Conservation (phyloP, 306 rosid species). For the Nissolia schottii region DNA sequence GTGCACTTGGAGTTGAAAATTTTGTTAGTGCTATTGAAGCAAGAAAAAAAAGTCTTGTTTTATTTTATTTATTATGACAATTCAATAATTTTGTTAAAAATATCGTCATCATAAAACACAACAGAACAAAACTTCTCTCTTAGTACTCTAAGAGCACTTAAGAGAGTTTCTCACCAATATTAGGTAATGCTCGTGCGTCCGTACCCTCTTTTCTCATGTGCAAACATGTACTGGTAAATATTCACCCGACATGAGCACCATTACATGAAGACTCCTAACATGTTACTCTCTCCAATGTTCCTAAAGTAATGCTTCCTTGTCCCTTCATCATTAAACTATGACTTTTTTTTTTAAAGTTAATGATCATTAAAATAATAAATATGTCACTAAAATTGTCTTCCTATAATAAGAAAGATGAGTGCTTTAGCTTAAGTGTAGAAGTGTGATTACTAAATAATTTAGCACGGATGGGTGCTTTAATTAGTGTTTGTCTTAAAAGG, state of each 20-base stretch:
- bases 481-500: background rate
- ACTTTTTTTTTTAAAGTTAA: background rate
- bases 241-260: background rate
- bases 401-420: background rate
- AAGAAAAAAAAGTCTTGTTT: too few species aligned
- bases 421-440: background rate
- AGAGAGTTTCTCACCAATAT: too few species aligned
- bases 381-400: background rate
- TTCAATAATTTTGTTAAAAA: too few species aligned
- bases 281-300: background rate
- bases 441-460: background rate
- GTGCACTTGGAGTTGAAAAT: background rate
- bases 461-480: background rate
- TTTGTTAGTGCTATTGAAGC: too few species aligned
- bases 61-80: too few species aligned
- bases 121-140: too few species aligned
- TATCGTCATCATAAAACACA: too few species aligned
- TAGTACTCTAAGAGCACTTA: too few species aligned
- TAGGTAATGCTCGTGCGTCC: background rate
- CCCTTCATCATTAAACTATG: background rate
- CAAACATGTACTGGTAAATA: background rate
- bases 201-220: slow-evolving; percentile 26
- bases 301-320: background rate
- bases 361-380: background rate
- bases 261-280: background rate